Evolutionary conservation across 2,329 filamentous ascomycete species (phyloP).

Genomic region (Cadophora sp.): DNA sequence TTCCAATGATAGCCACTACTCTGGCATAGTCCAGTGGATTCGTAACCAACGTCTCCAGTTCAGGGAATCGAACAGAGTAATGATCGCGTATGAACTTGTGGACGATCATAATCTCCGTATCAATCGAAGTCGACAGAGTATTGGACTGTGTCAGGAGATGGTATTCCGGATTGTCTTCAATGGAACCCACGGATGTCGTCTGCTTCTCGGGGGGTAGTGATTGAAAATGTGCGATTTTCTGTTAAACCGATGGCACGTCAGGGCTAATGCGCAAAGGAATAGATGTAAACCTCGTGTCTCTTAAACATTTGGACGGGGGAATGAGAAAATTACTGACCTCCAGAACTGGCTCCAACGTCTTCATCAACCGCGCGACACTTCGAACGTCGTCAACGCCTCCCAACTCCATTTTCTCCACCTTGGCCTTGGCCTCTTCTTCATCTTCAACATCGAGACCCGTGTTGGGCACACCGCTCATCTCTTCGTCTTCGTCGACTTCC

Average conservation of each 20-base stretch:
- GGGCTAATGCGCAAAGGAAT: constrained; percentile 64
- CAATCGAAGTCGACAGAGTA: constrained; percentile 87
- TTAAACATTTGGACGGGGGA: constrained; percentile 42
- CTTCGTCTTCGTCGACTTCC: constrained; percentile 66
- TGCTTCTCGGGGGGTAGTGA: constrained; percentile 69
- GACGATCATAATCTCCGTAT: constrained; percentile 88
- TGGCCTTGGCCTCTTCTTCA: constrained; percentile 75
- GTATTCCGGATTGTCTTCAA: constrained; percentile 93
- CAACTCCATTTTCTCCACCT: constrained; percentile 83
- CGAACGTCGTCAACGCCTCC: constrained; percentile 77
- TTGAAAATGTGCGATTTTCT: constrained; percentile 85
- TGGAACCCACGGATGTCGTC: constrained; percentile 74
- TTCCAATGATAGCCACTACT: constrained; percentile 90
- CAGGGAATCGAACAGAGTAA: constrained; percentile 92
- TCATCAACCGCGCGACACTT: constrained; percentile 81
- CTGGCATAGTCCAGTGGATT: constrained; percentile 96
- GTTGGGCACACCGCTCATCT: constrained; percentile 55
- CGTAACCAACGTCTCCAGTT: constrained; percentile 87
- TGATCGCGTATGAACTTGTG: constrained; percentile 98
- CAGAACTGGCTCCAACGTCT: constrained; percentile 79
- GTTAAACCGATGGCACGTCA: constrained; percentile 65
- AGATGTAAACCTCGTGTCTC: constrained; percentile 67
- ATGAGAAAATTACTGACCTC: constrained; percentile 67
- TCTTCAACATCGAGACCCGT: constrained; percentile 58
- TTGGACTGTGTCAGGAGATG: constrained; percentile 88